Conservation (phyloP, 106 monocot species). For the Dactylorhiza incarnata region DNA sequence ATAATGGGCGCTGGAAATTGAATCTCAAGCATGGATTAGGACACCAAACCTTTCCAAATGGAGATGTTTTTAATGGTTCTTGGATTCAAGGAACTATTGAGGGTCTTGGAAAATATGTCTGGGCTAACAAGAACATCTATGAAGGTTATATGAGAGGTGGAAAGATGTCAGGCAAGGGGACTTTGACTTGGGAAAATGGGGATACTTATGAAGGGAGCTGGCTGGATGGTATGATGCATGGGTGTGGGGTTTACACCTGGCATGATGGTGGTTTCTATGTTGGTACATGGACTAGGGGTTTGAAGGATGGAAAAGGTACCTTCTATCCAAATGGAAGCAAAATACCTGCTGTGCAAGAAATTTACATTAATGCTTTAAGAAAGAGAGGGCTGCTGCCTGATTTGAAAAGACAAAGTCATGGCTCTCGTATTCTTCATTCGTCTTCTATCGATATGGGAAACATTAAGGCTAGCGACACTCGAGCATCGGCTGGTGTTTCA, state of each 20-base stretch:
- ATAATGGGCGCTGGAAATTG: constrained; percentile 85
- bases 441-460: constrained; percentile 77
- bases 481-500: constrained; percentile 19
- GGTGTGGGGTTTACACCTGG: constrained; percentile 91
- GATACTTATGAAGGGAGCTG: constrained; percentile 88
- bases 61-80: constrained; percentile 85
- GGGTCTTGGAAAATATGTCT: constrained; percentile 84
- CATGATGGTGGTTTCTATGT: constrained; percentile 77
- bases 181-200: constrained; percentile 86
- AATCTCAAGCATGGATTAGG: constrained; percentile 87
- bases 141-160: constrained; percentile 83
- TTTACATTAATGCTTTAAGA: constrained; percentile 75
- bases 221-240: constrained; percentile 90
- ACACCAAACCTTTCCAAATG: constrained; percentile 65
- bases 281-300: constrained; percentile 93
- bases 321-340: constrained; percentile 81
- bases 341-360: constrained; percentile 56
- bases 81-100: constrained; percentile 92
- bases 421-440: constrained; percentile 75
- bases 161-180: constrained; percentile 84
- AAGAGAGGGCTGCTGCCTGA: constrained; percentile 73
- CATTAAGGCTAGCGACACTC: constrained; percentile 43
- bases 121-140: constrained; percentile 73
- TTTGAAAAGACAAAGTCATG: constrained; percentile 60
- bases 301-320: constrained; percentile 92